These are phyloP conservation scores for Apiotrichum brassicae DNA, from an alignment of 1,284 basidiomycete genomes.

Conservation along the genomic window DNA sequence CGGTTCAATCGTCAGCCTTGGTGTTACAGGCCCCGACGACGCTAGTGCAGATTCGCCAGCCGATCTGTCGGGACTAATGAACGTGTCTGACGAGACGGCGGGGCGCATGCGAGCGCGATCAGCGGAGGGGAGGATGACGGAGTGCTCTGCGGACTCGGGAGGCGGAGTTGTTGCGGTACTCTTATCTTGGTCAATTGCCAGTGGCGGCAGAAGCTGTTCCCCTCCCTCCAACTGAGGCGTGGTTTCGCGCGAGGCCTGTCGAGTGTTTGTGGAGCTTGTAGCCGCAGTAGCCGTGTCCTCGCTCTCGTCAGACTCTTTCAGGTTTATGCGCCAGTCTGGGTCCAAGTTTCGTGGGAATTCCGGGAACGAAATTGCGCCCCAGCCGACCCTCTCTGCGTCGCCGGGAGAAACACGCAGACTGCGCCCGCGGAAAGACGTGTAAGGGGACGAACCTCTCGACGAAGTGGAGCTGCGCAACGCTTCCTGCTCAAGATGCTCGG, in stretches of 20 bases:
- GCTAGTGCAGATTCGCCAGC: background rate
- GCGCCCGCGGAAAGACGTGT: background rate
- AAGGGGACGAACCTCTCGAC: background rate
- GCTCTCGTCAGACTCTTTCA: background rate
- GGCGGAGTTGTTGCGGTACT: too few relatives aligned
- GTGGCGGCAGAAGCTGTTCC: too few relatives aligned
- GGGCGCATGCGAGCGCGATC: slow-evolving; percentile 1
- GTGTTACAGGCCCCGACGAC: background rate
- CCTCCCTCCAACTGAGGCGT: background rate
- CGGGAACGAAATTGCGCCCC: slow-evolving; percentile 27
- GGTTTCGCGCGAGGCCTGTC: background rate
- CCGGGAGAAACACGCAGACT: background rate
- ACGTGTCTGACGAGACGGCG: background rate
- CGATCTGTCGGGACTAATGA: background rate
- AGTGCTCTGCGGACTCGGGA: background rate
- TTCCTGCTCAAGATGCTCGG: slow-evolving; percentile 5
- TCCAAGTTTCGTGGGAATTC: slow-evolving; percentile 16
- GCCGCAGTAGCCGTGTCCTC: background rate
- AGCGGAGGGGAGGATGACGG: background rate
- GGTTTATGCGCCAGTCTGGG: background rate
- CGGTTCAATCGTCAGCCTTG: slow-evolving; percentile 1
- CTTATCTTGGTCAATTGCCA: too few relatives aligned
- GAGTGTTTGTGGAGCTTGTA: too few relatives aligned
- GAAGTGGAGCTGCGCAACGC: background rate
- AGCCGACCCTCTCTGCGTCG: slow-evolving; percentile 14